Percentiles rank a stretch among this genome's conserved stretches.
Conservation (phyloP, 352 stramenopile genomes). For the Phytophthora pisi region DNA sequence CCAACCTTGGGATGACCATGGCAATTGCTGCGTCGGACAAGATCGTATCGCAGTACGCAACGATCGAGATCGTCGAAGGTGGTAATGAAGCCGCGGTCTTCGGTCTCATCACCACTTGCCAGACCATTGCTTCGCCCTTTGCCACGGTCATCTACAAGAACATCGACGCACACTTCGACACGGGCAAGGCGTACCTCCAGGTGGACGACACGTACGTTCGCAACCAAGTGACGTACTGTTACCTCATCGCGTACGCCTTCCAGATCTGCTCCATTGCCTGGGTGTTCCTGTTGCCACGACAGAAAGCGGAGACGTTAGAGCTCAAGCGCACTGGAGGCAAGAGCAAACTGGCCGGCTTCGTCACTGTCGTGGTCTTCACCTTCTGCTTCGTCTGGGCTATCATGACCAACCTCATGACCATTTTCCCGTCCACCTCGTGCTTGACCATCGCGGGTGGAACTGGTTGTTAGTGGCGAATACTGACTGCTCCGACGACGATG, state of each 20-base stretch:
- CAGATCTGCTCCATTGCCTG: conserved; percentile 44
- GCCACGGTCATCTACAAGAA: conserved; percentile 56
- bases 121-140: conserved; percentile 47
- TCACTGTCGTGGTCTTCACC: conserved; percentile 43
- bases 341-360: conserved; percentile 41
- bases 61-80: conserved; percentile 52
- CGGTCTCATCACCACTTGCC: conserved; percentile 48
- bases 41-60: conserved; percentile 51
- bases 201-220: conserved; percentile 37
- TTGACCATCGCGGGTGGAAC: conserved; percentile 47
- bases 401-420: conserved; percentile 61
- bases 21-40: conserved; percentile 51
- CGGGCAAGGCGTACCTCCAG: conserved; percentile 32
- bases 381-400: conserved; percentile 56
- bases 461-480: conserved; percentile 30
- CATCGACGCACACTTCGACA: conserved; percentile 53
- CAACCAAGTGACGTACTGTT: conserved; percentile 43
- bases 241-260: conserved; percentile 50
- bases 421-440: conserved; percentile 44
- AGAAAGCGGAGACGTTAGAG: conserved; percentile 49
- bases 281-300: conserved; percentile 43
- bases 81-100: conserved; percentile 58
- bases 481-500: conserved; percentile 1
- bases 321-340: conserved; percentile 44
- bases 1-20: conserved; percentile 56